These are phyloP conservation scores for Citrus inodora DNA, from an alignment of 345 rosid species.

Conservation along the genomic window DNA sequence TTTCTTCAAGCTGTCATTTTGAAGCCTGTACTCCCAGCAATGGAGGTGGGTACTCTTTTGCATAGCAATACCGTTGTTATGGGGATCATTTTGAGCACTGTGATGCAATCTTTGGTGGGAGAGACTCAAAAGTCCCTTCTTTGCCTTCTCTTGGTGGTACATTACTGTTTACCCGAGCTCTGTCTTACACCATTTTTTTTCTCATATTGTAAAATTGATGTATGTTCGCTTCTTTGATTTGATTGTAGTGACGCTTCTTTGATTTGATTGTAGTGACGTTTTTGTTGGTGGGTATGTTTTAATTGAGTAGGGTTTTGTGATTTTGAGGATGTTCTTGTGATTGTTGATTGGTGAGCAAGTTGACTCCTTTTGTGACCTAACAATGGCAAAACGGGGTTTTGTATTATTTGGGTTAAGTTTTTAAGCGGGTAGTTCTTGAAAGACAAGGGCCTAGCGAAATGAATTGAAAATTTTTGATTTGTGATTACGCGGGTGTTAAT, in stretches of 20 bases:
- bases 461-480: background rate
- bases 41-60: background rate
- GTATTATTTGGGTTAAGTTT: background rate
- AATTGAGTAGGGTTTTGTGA: background rate
- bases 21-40: background rate
- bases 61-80: background rate
- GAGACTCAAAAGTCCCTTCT: background rate
- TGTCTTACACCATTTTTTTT: background rate
- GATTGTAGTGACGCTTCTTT: background rate
- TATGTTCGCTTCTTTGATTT: background rate
- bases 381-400: background rate
- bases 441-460: background rate
- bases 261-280: background rate
- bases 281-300: background rate
- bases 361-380: background rate
- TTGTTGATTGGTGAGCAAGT: background rate
- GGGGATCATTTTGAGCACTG: background rate
- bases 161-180: background rate
- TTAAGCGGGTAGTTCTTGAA: background rate
- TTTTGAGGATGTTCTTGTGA: background rate
- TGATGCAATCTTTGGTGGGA: background rate
- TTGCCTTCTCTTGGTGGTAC: constrained; percentile 10
- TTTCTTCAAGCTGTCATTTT: background rate
- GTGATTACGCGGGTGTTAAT: background rate
- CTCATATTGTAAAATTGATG: background rate